These are phyloP conservation scores for Cicer judaicum DNA, from an alignment of 306 rosid genomes.

Conservation along the genomic window DNA sequence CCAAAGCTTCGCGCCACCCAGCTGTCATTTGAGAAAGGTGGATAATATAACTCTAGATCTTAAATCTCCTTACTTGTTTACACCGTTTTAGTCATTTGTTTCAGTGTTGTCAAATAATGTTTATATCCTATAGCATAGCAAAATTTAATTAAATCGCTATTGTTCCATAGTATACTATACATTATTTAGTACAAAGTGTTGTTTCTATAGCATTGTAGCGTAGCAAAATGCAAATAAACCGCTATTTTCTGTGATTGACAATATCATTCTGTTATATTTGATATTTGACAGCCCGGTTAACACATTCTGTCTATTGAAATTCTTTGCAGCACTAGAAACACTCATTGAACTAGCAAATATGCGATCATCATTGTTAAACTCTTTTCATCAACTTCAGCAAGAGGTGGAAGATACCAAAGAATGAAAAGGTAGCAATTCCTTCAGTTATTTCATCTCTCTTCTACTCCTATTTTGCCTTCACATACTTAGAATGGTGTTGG, in stretches of 20 bases:
- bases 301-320: slow-evolving; percentile 41
- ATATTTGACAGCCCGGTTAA: slow-evolving; percentile 29
- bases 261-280: not conserved
- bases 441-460: slow-evolving; percentile 26
- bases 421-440: slow-evolving; percentile 43
- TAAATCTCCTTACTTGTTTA: slow-evolving; percentile 18
- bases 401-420: slow-evolving; percentile 55
- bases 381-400: slow-evolving; percentile 60
- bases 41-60: slow-evolving; percentile 34
- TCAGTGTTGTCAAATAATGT: no score
- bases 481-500: not conserved
- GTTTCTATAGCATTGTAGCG: no score
- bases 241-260: no score
- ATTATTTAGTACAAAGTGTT: no score
- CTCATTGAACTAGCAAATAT: slow-evolving; percentile 78
- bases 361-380: slow-evolving; percentile 60
- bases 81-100: slow-evolving; percentile 12
- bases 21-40: slow-evolving; percentile 87
- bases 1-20: slow-evolving; percentile 90
- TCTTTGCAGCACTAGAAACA: slow-evolving; percentile 71
- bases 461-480: not conserved
- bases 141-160: no score
- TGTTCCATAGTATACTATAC: no score
- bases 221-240: no score
- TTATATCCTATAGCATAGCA: no score